These are phyloP conservation scores for Chimonanthus praecox DNA, from an alignment of 164 flowering plant species.

Conservation along the genomic window DNA sequence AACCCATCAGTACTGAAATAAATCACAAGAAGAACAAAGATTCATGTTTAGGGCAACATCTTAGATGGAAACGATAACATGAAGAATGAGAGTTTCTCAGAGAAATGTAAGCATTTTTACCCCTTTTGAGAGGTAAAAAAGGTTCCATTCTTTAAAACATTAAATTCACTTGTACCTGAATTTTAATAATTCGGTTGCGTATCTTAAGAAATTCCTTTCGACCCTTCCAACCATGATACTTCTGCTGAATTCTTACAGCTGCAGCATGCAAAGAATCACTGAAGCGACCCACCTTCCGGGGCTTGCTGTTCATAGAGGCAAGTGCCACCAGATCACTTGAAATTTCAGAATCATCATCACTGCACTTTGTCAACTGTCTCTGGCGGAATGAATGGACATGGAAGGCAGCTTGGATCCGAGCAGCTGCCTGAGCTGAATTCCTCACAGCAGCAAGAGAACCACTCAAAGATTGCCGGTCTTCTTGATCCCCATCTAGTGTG, in stretches of 20 bases:
- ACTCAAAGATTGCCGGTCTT: constrained; percentile 33
- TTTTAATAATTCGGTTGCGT: constrained; percentile 57
- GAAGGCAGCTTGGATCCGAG: constrained; percentile 52
- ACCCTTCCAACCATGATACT: constrained; percentile 70
- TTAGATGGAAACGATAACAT: not conserved
- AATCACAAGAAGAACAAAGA: not conserved
- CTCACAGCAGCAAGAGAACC: constrained; percentile 58
- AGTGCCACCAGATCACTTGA: constrained; percentile 37
- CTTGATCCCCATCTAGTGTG: constrained; percentile 15
- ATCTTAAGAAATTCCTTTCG: constrained; percentile 57
- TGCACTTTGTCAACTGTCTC: constrained; percentile 29
- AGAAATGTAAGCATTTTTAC: not conserved
- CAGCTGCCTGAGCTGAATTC: constrained; percentile 70
- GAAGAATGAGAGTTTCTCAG: not conserved
- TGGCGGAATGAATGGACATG: constrained; percentile 46
- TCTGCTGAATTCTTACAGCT: constrained; percentile 58
- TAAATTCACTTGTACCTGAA: constrained; percentile 44
- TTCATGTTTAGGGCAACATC: not conserved
- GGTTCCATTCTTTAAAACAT: not conserved
- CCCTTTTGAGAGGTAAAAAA: not conserved
- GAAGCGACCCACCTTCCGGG: constrained; percentile 32
- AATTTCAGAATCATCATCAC: constrained; percentile 27
- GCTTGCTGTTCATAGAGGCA: constrained; percentile 29
- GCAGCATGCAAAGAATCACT: constrained; percentile 57
- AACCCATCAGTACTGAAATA: not conserved